phyloP scores from a whole-genome alignment of 768 basidiomycete species.

The Tephrocybe sp. region DNA sequence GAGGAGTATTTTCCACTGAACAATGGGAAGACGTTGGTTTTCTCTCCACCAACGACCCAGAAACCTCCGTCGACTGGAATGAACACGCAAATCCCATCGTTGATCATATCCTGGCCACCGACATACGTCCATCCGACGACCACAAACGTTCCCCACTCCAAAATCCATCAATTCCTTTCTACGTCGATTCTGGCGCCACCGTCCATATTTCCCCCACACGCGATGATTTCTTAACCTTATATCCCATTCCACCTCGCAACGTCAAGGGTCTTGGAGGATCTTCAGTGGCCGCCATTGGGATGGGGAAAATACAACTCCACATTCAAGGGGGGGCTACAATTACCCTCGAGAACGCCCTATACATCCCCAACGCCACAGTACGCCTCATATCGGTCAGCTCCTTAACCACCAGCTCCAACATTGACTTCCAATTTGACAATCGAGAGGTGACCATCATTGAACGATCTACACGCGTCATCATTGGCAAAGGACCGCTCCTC shows the following conservation, averaged over 20 bases:
- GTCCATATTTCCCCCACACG: constrained; percentile 22
- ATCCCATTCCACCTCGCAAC: constrained; percentile 20
- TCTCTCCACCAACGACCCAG: neutral
- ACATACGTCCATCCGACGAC: neutral
- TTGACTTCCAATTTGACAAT: neutral
- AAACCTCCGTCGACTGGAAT: neutral
- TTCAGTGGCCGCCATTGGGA: constrained; percentile 19
- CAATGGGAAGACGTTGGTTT: neutral
- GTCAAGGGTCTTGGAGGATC: constrained; percentile 28
- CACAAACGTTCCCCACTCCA: neutral
- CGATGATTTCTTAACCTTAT: constrained; percentile 20
- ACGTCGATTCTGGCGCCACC: constrained; percentile 25
- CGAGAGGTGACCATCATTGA: constrained; percentile 4
- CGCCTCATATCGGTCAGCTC: constrained; percentile 22
- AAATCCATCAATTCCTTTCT: constrained; percentile 8
- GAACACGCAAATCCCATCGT: neutral
- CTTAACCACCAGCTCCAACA: neutral
- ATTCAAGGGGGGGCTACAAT: constrained; percentile 15
- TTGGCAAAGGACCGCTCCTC: constrained; percentile 16
- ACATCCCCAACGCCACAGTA: constrained; percentile 21
- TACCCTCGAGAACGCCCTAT: constrained; percentile 16
- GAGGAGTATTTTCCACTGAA: too few relatives aligned
- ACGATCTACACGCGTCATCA: constrained; percentile 10
- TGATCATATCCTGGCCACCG: neutral
- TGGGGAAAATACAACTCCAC: constrained; percentile 21